Conservation (phyloP, 1,284 basidiomycete genomes). For the Rhodotorula sp. region DNA sequence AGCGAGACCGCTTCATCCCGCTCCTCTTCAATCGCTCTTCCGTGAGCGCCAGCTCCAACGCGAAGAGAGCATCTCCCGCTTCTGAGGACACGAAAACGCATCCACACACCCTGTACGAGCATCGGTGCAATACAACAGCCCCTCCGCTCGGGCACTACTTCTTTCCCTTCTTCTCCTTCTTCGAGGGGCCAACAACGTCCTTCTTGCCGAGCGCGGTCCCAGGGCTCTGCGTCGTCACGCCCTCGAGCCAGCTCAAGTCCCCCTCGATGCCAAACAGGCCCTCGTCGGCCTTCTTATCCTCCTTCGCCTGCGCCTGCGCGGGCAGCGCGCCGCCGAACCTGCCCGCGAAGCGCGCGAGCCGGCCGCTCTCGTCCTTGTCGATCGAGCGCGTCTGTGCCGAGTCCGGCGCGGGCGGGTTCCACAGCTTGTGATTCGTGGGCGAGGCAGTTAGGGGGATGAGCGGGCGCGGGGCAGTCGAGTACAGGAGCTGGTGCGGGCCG, state of each 20-base stretch:
- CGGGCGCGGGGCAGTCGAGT: slow-evolving; percentile 33
- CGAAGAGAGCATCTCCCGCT: neutral
- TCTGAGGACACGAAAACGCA: too few relatives aligned
- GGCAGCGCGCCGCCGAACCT: slow-evolving; percentile 17
- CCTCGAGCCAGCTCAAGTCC: slow-evolving; percentile 35
- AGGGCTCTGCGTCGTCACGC: slow-evolving; percentile 29
- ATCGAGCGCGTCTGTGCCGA: slow-evolving; percentile 17
- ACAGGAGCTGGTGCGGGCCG: slow-evolving; percentile 34
- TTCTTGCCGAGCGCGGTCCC: slow-evolving; percentile 27
- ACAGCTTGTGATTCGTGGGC: slow-evolving; percentile 38
- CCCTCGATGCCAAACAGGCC: slow-evolving; percentile 29
- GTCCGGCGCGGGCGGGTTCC: slow-evolving; percentile 41
- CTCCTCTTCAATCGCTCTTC: too few relatives aligned
- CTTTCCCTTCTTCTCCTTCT: slow-evolving; percentile 34
- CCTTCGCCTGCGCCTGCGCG: neutral
- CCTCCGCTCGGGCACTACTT: slow-evolving; percentile 20
- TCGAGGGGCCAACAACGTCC: slow-evolving; percentile 31
- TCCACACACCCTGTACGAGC: neutral
- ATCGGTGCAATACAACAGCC: neutral
- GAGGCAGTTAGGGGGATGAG: slow-evolving; percentile 39
- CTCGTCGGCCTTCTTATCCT: slow-evolving; percentile 5
- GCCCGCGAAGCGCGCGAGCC: slow-evolving; percentile 28
- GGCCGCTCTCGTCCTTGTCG: slow-evolving; percentile 40
- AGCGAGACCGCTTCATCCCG: too few relatives aligned
- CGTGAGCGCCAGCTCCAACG: too few relatives aligned